Percentiles rank a stretch among this genome's conserved stretches.
These are phyloP conservation scores for Jamesozyma rosinii DNA, from an alignment of 805 yeast genomes.

Conservation along the genomic window DNA sequence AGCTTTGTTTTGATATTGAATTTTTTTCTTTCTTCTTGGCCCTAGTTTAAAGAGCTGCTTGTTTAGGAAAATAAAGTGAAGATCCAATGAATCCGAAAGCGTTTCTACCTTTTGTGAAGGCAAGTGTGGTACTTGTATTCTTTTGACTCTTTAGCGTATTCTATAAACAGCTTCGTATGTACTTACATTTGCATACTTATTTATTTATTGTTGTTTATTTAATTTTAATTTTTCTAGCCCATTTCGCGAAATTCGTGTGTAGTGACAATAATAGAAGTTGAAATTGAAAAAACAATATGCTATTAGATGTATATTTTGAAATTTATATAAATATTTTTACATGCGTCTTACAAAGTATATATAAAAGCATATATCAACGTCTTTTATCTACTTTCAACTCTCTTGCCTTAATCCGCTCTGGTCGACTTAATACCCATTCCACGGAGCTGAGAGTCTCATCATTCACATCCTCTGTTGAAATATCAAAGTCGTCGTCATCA, in stretches of 20 bases:
- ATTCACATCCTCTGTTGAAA: slow-evolving; percentile 26
- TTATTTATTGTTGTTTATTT: slow-evolving; percentile 2
- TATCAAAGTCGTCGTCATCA: slow-evolving; percentile 52
- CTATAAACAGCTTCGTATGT: too few relatives aligned
- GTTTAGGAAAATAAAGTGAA: background rate
- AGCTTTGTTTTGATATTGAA: background rate
- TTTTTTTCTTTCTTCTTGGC: background rate
- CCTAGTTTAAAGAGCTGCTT: background rate
- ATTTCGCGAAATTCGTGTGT: slow-evolving; percentile 1
- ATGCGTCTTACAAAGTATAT: too few relatives aligned
- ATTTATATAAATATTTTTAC: too few relatives aligned
- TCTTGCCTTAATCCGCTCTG: slow-evolving; percentile 59
- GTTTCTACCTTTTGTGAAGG: background rate
- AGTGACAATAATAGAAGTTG: background rate
- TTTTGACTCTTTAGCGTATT: too few relatives aligned
- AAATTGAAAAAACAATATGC: too few relatives aligned
- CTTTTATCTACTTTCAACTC: slow-evolving; percentile 39
- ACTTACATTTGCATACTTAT: background rate
- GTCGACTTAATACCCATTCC: slow-evolving; percentile 71
- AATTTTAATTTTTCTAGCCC: background rate
- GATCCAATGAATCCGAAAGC: background rate
- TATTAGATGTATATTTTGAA: too few relatives aligned
- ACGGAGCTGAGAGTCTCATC: slow-evolving; percentile 36
- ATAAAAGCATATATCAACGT: slow-evolving; percentile 6
- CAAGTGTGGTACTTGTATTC: background rate